Conservation (phyloP, 805 yeast species). For the Maudiozyma saulgeensis region DNA sequence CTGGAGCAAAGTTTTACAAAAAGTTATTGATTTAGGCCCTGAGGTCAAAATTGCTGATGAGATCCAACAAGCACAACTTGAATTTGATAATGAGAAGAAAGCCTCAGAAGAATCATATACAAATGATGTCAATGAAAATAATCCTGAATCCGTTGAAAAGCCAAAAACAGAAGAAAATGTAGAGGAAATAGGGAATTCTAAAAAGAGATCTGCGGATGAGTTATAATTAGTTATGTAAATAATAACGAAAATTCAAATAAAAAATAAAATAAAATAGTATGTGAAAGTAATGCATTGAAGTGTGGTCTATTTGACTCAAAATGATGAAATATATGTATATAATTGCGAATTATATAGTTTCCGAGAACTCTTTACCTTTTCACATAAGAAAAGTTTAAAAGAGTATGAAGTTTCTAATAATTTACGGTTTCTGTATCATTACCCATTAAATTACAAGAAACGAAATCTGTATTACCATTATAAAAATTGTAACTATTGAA, state of each 20-base stretch:
- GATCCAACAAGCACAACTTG: slow-evolving; percentile 26
- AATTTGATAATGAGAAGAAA: slow-evolving; percentile 5
- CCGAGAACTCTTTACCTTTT: too few species aligned
- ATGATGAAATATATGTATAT: slow-evolving; percentile 1
- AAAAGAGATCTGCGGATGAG: background rate
- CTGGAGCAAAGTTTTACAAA: slow-evolving; percentile 60
- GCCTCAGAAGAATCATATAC: background rate
- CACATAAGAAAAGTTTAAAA: too few species aligned
- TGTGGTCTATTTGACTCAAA: background rate
- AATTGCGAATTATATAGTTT: too few species aligned
- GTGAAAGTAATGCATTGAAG: background rate
- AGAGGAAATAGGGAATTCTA: background rate
- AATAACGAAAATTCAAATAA: background rate
- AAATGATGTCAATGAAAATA: background rate
- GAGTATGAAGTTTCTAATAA: background rate
- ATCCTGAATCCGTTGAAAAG: background rate
- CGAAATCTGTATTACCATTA: slow-evolving; percentile 12
- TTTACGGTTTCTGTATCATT: slow-evolving; percentile 8
- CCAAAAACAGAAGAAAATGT: background rate
- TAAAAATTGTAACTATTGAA: slow-evolving; percentile 26
- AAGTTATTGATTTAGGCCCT: slow-evolving; percentile 43
- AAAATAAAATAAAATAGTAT: background rate
- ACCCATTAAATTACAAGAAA: slow-evolving; percentile 38
- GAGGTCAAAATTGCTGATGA: slow-evolving; percentile 34
- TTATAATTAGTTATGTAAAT: background rate